phyloP scores from a whole-genome alignment of 164 flowering plant genomes.

The Warburgia ugandensis region DNA sequence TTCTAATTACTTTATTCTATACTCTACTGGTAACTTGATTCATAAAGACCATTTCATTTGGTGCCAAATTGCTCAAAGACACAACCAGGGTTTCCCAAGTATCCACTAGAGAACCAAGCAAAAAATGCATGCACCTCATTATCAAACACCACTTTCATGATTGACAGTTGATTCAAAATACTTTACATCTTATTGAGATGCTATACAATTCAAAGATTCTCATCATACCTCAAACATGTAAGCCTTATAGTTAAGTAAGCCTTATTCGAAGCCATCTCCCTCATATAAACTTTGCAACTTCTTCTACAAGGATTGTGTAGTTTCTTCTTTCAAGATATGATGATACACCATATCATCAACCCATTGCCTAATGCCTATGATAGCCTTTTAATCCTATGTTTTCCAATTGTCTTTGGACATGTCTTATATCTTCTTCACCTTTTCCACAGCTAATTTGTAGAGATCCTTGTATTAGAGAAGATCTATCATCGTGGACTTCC shows the following conservation, averaged over 20 bases:
- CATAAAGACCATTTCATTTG: neutral
- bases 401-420: too few species aligned
- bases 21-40: neutral
- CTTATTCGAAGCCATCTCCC: neutral
- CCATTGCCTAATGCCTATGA: too few species aligned
- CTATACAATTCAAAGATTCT: neutral
- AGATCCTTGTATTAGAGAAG: too few species aligned
- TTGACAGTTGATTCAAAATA: too few species aligned
- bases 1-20: too few species aligned
- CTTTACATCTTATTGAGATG: neutral
- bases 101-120: neutral
- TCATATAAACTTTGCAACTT: too few species aligned
- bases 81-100: neutral
- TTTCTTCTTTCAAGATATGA: too few species aligned
- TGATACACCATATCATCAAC: neutral
- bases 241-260: neutral
- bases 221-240: neutral
- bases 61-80: neutral
- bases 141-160: neutral
- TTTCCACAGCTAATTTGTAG: too few species aligned
- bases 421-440: too few species aligned
- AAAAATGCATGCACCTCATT: neutral
- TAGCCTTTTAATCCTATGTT: too few species aligned
- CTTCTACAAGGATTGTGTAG: too few species aligned
- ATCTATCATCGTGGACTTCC: too few species aligned